Conservation (phyloP, 2,329 filamentous ascomycete genomes). For the Knufia fluminis region DNA sequence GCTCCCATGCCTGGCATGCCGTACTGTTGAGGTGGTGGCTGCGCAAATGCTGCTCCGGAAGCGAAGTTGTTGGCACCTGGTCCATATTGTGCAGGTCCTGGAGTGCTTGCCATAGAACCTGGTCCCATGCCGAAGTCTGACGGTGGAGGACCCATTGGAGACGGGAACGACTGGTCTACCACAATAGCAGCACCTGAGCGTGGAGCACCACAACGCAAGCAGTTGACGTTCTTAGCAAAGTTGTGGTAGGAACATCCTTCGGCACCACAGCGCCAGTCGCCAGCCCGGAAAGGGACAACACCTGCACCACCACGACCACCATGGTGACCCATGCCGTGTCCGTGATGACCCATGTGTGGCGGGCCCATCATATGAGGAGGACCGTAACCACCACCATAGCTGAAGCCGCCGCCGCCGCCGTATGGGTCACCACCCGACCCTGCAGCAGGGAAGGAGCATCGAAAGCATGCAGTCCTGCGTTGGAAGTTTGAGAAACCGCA, state of each 20-base stretch:
- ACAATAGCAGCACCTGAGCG: slow-evolving; percentile 89
- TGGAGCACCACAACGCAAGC: slow-evolving; percentile 88
- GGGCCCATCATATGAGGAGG: slow-evolving; percentile 77
- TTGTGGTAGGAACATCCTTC: slow-evolving; percentile 98
- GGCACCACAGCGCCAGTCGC: slow-evolving; percentile 97
- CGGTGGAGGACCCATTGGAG: slow-evolving; percentile 69
- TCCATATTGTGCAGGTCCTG: slow-evolving; percentile 67
- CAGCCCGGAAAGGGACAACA: slow-evolving; percentile 91
- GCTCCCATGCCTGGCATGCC: slow-evolving; percentile 74
- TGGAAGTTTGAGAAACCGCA: slow-evolving; percentile 99
- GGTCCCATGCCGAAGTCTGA: slow-evolving; percentile 79
- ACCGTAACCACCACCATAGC: slow-evolving; percentile 32
- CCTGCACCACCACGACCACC: slow-evolving; percentile 60
- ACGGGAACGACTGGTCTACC: slow-evolving; percentile 84
- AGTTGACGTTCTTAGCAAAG: slow-evolving; percentile 98
- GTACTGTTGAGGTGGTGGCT: slow-evolving; percentile 76
- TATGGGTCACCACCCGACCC: slow-evolving; percentile 65
- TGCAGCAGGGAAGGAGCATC: slow-evolving; percentile 96
- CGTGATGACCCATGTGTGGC: slow-evolving; percentile 47
- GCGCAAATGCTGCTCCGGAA: slow-evolving; percentile 50
- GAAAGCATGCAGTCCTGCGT: slow-evolving; percentile 94
- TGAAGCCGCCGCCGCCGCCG: slow-evolving; percentile 41
- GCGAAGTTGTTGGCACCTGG: slow-evolving; percentile 60
- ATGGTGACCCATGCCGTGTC: slow-evolving; percentile 44
- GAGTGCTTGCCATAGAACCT: slow-evolving; percentile 74